Evolutionary conservation across 2,329 filamentous ascomycete species (phyloP), one percentile per base, ranked within the genome.

Genomic region (Xylariaceae sp.): DNA sequence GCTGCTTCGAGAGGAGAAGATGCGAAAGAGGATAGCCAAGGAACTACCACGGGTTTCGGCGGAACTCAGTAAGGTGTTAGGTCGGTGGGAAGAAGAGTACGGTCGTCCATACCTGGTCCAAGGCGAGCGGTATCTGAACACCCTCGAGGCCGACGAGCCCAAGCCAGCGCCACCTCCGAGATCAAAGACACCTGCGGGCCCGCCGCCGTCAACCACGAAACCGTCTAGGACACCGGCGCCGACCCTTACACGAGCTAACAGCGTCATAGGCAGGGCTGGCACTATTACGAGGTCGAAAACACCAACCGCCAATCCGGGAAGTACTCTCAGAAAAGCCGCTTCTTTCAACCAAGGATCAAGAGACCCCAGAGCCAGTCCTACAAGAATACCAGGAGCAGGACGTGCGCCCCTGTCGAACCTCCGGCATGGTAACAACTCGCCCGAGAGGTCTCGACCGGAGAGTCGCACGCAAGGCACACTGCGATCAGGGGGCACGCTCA

Each of bases 21-120:
- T 96, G 90, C 87, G 94, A 61, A 99, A 99, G 83, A 84, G 92
- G 59, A 97, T 99, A 63, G 84, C 92, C 30, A 99, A 97, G 74
- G 94, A 99, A 71, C 79, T 99, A 35, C 94, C 94, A 58, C 97
- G 96, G 77, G 82, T 99, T 49, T 87, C 93, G 59, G 82, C 82
- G 0, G 92, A 97, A n/a, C 77, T 99, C 60, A 84, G 84, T 65
- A 93, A 87, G 72, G 81, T 83, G n/a, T 81, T 99, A 34, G 89
- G 93, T 71, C 78, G 82, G 51, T 99, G 91, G 87, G 94, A 99
- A 72, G 88, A 96, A 56, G 94, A 97, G 71, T 97, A 93, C 72
- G 93, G 92, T 2, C 86, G 92, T 9, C 90, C 92, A 2, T 99
- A 99, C 79, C 79, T 95, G 51, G 92, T 99, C 11, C 91, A 94